These are phyloP conservation scores for Crithidia expoeki DNA, from an alignment of 208 protist genomes.

Conservation along the genomic window DNA sequence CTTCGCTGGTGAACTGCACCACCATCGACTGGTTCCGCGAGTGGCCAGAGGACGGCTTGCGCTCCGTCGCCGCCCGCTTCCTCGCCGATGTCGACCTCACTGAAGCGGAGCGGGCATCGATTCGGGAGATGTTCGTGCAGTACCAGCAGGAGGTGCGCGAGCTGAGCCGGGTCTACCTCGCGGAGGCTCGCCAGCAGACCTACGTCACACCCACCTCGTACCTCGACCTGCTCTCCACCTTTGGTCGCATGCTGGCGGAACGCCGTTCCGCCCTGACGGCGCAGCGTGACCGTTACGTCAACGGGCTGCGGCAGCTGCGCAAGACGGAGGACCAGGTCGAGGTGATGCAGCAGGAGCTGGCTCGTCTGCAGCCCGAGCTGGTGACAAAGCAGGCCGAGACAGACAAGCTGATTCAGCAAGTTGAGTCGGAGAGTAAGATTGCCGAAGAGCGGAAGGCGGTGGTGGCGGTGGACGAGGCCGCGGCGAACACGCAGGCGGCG, in stretches of 20 bases:
- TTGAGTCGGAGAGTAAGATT: slow-evolving; percentile 87
- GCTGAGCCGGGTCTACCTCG: slow-evolving; percentile 79
- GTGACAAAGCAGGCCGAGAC: slow-evolving; percentile 91
- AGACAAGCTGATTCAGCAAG: slow-evolving; percentile 80
- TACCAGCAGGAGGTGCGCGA: slow-evolving; percentile 93
- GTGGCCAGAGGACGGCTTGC: slow-evolving; percentile 97
- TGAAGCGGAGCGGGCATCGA: slow-evolving; percentile 58
- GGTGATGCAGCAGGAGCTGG: slow-evolving; percentile 93
- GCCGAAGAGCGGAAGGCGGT: slow-evolving; percentile 86
- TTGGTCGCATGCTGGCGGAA: slow-evolving; percentile 85
- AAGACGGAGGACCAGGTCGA: slow-evolving; percentile 96
- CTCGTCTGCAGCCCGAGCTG: slow-evolving; percentile 91
- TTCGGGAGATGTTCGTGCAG: slow-evolving; percentile 90
- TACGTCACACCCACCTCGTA: slow-evolving; percentile 98
- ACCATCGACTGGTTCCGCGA: slow-evolving; percentile 99
- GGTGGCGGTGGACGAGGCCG: slow-evolving; percentile 91
- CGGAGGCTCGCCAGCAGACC: slow-evolving; percentile 88
- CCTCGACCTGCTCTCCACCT: slow-evolving; percentile 94
- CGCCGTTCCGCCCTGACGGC: slow-evolving; percentile 87
- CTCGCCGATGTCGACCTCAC: slow-evolving; percentile 83
- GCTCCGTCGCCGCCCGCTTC: slow-evolving; percentile 89
- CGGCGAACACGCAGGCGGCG: slow-evolving; percentile 89
- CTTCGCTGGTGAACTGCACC: slow-evolving; percentile 98
- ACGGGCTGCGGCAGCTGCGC: slow-evolving; percentile 86
- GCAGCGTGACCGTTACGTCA: slow-evolving; percentile 88